Base-by-base conservation (phyloP, 139 green algal species). In the Chloropicon primus region DNA sequence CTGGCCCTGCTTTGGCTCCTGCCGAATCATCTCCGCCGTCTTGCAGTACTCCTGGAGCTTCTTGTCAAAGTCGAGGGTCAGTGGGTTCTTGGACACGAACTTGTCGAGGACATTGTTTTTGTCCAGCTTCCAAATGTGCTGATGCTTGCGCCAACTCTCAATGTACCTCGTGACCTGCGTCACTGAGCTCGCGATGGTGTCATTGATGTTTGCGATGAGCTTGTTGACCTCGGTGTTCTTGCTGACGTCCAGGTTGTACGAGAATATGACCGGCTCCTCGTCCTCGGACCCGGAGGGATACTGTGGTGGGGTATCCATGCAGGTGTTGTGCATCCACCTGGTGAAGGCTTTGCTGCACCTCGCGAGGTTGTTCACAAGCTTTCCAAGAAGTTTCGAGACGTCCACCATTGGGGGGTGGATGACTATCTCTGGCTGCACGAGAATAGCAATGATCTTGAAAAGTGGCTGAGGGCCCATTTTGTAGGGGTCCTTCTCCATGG, bases 251-350 rank as follows among this genome's bases (percentile, higher is more conserved):
- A 78, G 81, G 81, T 91, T 92, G 80, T 96, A 96, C 23, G 82
- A 91, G 83, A 94, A 94, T 2, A 91, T 75, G 71, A 90, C 81
- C 27, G 90, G 88, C 84, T 96, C 91, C 73, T 84, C 80, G 28
- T 94, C 90, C 41, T 62, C 41, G 54, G 92, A 87, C 29, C 80
- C 75, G 0, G 24, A 80, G 21, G 73, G 84, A 22, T 77, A 77
- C 80, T 93, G 85, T 75, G 90, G 84, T 0, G 90, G 89, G 5
- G 89, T 87, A 83, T 96, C 91, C 0, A 96, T 71, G 86, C 92
- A 97, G 2, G 90, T 93, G 73, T 90, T 90, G 80, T 96, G 90
- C 92, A 95, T 96, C 92, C 93, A 97, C 24, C 92, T 83, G 76
- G 93, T 85, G 84, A 97, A 96, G 0, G 86, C 74, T 80, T 90